Base-by-base conservation (phyloP, 345 rosid species). In the Cardiospermum halicacabum region DNA sequence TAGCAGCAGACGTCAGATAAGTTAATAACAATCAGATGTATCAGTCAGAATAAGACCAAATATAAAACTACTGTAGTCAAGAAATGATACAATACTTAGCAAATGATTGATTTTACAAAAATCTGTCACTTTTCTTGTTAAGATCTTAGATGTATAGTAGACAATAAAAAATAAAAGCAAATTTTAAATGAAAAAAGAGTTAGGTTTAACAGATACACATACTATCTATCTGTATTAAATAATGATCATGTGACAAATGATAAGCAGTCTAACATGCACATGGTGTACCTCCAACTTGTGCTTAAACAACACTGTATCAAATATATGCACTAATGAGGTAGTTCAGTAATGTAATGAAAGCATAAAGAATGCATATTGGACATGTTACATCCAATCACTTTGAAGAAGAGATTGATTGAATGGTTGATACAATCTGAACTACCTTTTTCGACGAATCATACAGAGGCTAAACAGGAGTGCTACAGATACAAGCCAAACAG, bases 401-500 rank as follows among this genome's bases (percentile, higher is more conserved):
- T 2, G 28, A 21, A 27, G 15, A 6, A 19, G 7, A 21, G 31
- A 1, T 48, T 59, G 37, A 45, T 48, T 5, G n/a, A 6, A 31
- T 19, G 22, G 21, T 28, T 49, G 40, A 12, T 18, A 63, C 11
- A 12, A 48, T 49, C 43, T 62, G 19, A 0, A 3, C 18, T 55
- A 28, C 2, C 19, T 26, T 37, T 15, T 43, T 36, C 25, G 32
- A 32, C 6, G 16, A 36, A 49, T 50, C 31, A 13, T 63, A 22
- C 57, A 50, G 15, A 4, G 47, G 13, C 12, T 13, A 43, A 12
- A 59, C 50, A 39, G 63, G 32, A 43, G 22, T 43, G 49, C 19
- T 43, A 47, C 24, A 47, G 4, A 62, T 31, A 48, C 21, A 28
- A 49, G 31, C 56, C 22, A 13, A 62, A 49, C 56, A 62, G 31